These are phyloP conservation scores for Xylaria multiplex DNA, from an alignment of 2,329 filamentous ascomycete genomes.

Conservation along the genomic window DNA sequence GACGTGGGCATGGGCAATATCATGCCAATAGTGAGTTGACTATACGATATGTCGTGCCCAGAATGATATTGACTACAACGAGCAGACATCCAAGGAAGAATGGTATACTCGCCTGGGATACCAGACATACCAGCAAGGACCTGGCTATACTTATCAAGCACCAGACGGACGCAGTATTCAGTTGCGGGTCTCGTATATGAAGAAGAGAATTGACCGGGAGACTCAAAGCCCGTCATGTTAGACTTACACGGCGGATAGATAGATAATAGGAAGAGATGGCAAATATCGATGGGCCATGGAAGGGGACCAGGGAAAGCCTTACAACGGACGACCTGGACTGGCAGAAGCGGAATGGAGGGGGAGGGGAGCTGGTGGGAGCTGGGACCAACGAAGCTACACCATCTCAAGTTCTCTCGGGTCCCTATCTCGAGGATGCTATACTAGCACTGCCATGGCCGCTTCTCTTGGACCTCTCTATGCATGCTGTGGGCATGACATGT, in stretches of 20 bases:
- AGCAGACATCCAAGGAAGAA: constrained; percentile 44
- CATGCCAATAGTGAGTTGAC: constrained; percentile 46
- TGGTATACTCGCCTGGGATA: constrained; percentile 46
- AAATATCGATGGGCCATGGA: not conserved
- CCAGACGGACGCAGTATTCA: constrained; percentile 34
- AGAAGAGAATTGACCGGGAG: constrained; percentile 38
- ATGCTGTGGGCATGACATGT: constrained; percentile 25
- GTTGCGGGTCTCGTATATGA: constrained; percentile 44
- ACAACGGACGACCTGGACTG: constrained; percentile 22
- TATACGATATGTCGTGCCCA: constrained; percentile 9
- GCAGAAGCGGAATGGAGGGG: constrained; percentile 15
- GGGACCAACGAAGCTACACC: constrained; percentile 13
- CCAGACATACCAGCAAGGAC: constrained; percentile 39
- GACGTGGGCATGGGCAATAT: constrained; percentile 41
- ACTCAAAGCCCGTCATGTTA: not conserved
- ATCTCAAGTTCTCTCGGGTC: constrained; percentile 15
- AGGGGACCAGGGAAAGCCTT: constrained; percentile 21
- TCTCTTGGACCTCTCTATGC: constrained; percentile 1
- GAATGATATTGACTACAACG: constrained; percentile 13
- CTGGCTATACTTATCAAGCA: constrained; percentile 35
- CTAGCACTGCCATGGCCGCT: constrained; percentile 11
- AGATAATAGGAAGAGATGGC: not conserved
- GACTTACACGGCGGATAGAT: constrained; percentile 20
- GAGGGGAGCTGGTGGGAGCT: not conserved
- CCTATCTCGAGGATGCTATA: constrained; percentile 3